Evolutionary conservation across 192 early-diverging fungal species (phyloP).

Genomic region (Dispira simplex): DNA sequence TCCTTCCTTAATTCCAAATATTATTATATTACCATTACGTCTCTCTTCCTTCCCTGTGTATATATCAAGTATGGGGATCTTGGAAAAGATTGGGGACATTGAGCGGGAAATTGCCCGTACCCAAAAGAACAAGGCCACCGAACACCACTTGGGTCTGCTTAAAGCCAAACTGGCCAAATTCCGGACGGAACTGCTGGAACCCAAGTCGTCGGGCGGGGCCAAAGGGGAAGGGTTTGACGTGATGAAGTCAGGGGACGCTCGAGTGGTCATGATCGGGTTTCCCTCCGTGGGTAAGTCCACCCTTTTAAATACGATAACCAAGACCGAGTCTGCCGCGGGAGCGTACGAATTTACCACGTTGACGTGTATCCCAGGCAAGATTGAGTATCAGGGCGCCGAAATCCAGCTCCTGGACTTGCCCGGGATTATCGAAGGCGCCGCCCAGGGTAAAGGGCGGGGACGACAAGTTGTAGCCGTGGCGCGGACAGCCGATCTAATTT

Average conservation of each 20-base stretch:
- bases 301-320: conserved; percentile 77
- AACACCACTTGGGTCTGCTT: conserved; percentile 94
- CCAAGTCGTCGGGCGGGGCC: conserved; percentile 36
- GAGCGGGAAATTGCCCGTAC: conserved; percentile 82
- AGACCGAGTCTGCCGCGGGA: conserved; percentile 78
- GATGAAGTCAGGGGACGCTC: conserved; percentile 90
- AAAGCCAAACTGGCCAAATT: conserved; percentile 91
- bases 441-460: conserved; percentile 96
- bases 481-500: conserved; percentile 86
- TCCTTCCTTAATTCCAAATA: too few relatives aligned
- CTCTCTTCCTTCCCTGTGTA: too few relatives aligned
- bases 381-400: conserved; percentile 85
- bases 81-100: conserved; percentile 84
- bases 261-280: conserved; percentile 90
- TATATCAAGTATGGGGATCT: conserved; percentile 44
- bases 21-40: too few relatives aligned
- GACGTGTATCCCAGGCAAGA: conserved; percentile 90
- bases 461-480: conserved; percentile 96
- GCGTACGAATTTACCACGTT: conserved; percentile 95
- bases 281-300: conserved; percentile 99
- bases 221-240: conserved; percentile 93
- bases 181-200: conserved; percentile 61
- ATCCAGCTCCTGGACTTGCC: conserved; percentile 98
- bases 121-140: conserved; percentile 99
- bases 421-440: conserved; percentile 95